A percentile compares a stretch with the other conserved stretches of the same genome.
phyloP scores from a whole-genome alignment of 441 rosid genomes.

The Raphanus hybrid region DNA sequence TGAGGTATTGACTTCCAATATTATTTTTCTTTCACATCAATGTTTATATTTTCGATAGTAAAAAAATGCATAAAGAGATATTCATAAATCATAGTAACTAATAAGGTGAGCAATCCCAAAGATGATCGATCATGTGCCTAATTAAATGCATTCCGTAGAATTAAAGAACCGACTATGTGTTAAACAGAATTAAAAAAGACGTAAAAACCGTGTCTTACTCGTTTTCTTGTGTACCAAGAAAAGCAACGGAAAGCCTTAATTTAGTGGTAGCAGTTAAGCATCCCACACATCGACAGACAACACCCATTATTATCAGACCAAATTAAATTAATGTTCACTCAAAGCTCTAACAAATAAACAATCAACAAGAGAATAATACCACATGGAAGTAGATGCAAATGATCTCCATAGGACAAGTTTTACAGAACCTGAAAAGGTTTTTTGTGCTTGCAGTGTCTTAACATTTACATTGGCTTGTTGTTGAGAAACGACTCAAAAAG shows the following conservation, averaged over 20 bases:
- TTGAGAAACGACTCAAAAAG: conserved; percentile 83
- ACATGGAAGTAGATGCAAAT: not conserved
- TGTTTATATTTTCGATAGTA: too few species aligned
- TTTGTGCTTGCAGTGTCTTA: not conserved
- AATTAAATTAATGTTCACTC: conserved; percentile 16
- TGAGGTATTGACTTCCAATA: not conserved
- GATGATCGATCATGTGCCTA: conserved; percentile 38
- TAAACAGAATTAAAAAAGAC: not conserved
- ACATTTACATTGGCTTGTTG: conserved; percentile 59
- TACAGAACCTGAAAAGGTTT: conserved; percentile 23
- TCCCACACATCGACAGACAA: conserved; percentile 32
- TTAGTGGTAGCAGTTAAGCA: conserved; percentile 23
- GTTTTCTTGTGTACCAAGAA: conserved; percentile 44
- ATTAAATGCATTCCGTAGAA: conserved; percentile 19
- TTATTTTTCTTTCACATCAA: not conserved
- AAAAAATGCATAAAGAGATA: not conserved
- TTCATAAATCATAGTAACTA: not conserved
- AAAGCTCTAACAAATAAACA: not conserved
- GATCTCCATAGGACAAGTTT: not conserved
- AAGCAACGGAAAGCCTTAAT: conserved; percentile 30
- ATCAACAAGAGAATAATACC: not conserved
- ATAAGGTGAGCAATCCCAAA: conserved; percentile 28
- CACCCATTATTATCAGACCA: conserved; percentile 5
- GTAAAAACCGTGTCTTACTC: conserved; percentile 14
- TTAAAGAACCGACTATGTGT: not conserved